These are phyloP conservation scores for Leishmania aethiopica DNA, from an alignment of 208 protist genomes.

Conservation along the genomic window DNA sequence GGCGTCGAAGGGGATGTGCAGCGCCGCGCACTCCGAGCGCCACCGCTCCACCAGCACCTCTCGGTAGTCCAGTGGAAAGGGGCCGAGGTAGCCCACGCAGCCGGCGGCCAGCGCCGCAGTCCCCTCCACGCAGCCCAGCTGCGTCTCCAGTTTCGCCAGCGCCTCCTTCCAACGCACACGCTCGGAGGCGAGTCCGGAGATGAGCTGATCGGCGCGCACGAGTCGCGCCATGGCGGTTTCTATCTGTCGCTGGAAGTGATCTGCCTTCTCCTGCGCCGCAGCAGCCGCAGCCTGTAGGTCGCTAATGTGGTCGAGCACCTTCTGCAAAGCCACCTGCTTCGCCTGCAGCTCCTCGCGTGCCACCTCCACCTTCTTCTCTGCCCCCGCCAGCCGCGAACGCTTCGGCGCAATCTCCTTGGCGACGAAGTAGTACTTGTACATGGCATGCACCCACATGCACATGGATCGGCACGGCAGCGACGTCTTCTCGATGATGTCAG, in stretches of 20 bases:
- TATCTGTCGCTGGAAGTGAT: slow-evolving; percentile 88
- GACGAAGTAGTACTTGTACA: slow-evolving; percentile 94
- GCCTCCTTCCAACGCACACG: slow-evolving; percentile 72
- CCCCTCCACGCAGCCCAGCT: slow-evolving; percentile 69
- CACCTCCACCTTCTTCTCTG: slow-evolving; percentile 79
- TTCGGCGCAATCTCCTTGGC: slow-evolving; percentile 91
- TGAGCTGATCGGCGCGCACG: slow-evolving; percentile 87
- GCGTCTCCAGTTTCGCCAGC: slow-evolving; percentile 62
- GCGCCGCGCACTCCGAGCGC: slow-evolving; percentile 55
- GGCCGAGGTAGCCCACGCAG: slow-evolving; percentile 90
- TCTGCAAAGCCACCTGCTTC: slow-evolving; percentile 74
- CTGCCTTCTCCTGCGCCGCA: slow-evolving; percentile 77
- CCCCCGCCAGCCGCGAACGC: slow-evolving; percentile 70
- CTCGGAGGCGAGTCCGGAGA: slow-evolving; percentile 84
- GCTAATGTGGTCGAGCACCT: slow-evolving; percentile 78
- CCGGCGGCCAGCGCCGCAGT: slow-evolving; percentile 86
- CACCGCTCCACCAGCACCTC: slow-evolving; percentile 66
- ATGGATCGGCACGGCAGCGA: slow-evolving; percentile 94
- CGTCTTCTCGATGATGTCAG: slow-evolving; percentile 91
- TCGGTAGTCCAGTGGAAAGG: slow-evolving; percentile 87
- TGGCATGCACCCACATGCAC: slow-evolving; percentile 96
- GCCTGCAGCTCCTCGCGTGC: slow-evolving; percentile 56
- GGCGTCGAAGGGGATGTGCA: slow-evolving; percentile 66
- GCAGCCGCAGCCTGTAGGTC: slow-evolving; percentile 74
- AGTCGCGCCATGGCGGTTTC: slow-evolving; percentile 82